Evolutionary conservation across 768 basidiomycete species (phyloP).

Genomic region (Lyophyllum decastes): DNA sequence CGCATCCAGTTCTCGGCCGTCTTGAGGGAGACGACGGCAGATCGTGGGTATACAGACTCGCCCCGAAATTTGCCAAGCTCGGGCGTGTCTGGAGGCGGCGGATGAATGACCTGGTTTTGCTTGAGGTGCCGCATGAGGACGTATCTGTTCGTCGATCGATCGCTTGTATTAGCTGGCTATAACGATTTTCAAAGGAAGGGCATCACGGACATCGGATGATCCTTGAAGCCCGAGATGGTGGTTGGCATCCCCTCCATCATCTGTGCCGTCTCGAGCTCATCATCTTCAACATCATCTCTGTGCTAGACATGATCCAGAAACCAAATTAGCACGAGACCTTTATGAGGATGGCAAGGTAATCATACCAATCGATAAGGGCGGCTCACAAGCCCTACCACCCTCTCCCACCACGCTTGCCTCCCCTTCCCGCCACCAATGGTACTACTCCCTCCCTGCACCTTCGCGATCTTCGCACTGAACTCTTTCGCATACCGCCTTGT

Average conservation of each 20-base stretch:
- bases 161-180: neutral
- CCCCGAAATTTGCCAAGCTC: conserved; percentile 92
- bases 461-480: conserved; percentile 79
- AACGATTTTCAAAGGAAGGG: neutral
- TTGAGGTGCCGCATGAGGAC: conserved; percentile 86
- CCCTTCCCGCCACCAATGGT: conserved; percentile 48
- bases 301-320: conserved; percentile 49
- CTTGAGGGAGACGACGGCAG: conserved; percentile 82
- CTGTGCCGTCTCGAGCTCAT: conserved; percentile 77
- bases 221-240: conserved; percentile 89
- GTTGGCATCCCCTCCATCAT: conserved; percentile 92
- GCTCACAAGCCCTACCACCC: conserved; percentile 58
- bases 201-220: conserved; percentile 79
- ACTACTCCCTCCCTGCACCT: conserved; percentile 64
- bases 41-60: conserved; percentile 87
- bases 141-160: conserved; percentile 50
- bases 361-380: conserved; percentile 84
- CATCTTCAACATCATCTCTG: conserved; percentile 92
- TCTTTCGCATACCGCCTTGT: conserved; percentile 86
- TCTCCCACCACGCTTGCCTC: conserved; percentile 85
- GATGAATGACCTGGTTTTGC: conserved; percentile 83
- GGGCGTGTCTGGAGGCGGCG: conserved; percentile 56
- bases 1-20: conserved; percentile 96
- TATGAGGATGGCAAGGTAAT: conserved; percentile 1
- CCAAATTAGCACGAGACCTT: neutral